These are phyloP conservation scores for Ceratocystis cubensis DNA, from an alignment of 2,329 filamentous ascomycete genomes.

Conservation along the genomic window DNA sequence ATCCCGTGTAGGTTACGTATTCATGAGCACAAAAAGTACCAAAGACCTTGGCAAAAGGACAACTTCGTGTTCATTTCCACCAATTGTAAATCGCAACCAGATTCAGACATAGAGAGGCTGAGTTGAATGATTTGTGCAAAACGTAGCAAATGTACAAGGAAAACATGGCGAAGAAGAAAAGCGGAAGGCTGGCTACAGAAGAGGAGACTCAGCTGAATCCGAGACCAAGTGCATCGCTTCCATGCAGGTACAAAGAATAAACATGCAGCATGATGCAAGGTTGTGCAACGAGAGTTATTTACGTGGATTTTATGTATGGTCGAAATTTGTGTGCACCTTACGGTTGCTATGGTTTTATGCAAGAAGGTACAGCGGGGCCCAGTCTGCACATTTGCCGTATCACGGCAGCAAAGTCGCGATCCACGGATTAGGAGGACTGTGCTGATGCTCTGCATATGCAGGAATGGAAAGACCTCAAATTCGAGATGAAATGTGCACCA, in stretches of 20 bases:
- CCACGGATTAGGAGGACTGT: background rate
- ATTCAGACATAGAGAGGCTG: background rate
- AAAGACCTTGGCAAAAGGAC: background rate
- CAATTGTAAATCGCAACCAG: background rate
- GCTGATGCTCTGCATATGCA: background rate
- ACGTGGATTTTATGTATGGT: background rate
- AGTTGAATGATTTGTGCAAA: background rate
- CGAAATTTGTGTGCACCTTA: background rate
- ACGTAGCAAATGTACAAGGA: background rate
- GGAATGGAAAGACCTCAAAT: background rate
- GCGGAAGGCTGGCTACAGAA: background rate
- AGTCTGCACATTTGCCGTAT: background rate
- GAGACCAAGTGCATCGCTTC: constrained; percentile 6
- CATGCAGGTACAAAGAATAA: background rate
- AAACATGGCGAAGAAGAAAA: background rate
- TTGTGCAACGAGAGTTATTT: background rate
- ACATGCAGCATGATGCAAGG: background rate
- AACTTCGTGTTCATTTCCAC: background rate
- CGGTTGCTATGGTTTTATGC: constrained; percentile 5
- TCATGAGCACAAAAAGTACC: background rate
- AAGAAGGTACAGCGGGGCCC: background rate
- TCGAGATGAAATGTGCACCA: background rate
- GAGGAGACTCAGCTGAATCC: background rate
- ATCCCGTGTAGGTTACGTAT: background rate
- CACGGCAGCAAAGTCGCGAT: constrained; percentile 3